phyloP scores from a whole-genome alignment of 1,284 basidiomycete species.

The Hymenochaete sp. region DNA sequence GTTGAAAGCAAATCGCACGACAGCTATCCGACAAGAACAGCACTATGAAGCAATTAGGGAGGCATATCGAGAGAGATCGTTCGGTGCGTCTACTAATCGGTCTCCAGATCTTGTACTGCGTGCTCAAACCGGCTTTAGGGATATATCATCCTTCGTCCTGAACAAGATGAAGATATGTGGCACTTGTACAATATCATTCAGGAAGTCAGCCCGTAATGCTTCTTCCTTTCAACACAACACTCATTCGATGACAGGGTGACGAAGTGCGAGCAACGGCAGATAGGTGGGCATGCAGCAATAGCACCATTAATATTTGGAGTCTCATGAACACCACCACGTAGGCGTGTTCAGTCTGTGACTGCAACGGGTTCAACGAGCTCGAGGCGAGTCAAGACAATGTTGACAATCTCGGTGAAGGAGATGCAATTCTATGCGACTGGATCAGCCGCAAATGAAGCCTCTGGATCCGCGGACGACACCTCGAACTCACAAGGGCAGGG shows the following conservation, averaged over 20 bases:
- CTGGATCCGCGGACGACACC: conserved; percentile 31
- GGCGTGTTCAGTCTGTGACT: conserved; percentile 72
- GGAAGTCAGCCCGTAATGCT: conserved; percentile 28
- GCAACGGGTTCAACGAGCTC: conserved; percentile 92
- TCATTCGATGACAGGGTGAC: conserved; percentile 51
- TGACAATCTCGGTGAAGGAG: conserved; percentile 75
- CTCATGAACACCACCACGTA: conserved; percentile 22
- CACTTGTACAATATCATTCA: conserved; percentile 98
- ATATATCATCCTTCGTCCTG: conserved; percentile 82
- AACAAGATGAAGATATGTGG: conserved; percentile 99
- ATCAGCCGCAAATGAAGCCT: conserved; percentile 57
- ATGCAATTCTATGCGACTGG: conserved; percentile 25
- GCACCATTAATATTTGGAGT: conserved; percentile 5
- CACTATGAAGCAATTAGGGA: conserved; percentile 70
- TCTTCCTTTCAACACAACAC: conserved; percentile 9
- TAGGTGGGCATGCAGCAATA: conserved; percentile 39
- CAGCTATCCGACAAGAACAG: background rate
- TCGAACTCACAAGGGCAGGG: conserved; percentile 35
- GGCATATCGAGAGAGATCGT: conserved; percentile 71
- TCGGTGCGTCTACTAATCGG: conserved; percentile 41
- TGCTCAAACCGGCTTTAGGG: conserved; percentile 57
- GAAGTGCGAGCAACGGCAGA: conserved; percentile 84
- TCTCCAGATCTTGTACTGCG: conserved; percentile 13
- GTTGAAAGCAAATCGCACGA: too few relatives aligned
- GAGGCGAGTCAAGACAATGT: conserved; percentile 75